Evolutionary conservation across 192 early-diverging fungal species (phyloP), one percentile per base, ranked within the genome.

Genomic region (Backusella macrospora): DNA sequence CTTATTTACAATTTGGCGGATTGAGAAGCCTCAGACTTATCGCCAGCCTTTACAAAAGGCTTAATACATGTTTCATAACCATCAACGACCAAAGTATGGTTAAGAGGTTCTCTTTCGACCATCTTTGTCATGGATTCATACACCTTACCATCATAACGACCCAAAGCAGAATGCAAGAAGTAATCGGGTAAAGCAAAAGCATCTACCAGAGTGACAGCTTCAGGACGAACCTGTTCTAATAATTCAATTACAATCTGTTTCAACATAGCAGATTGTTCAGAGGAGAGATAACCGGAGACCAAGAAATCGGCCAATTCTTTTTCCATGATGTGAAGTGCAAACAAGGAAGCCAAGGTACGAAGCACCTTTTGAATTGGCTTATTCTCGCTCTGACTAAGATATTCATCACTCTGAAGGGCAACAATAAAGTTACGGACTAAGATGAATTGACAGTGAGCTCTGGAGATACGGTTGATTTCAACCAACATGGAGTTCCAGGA

Each of bases 141-240:
- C 21, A 93, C 90, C 69, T 89, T 86, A 62, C 93, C 94, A 71
- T 94, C 92, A 55, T 83, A 87, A 26, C 90, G 82, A 18, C 91
- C 95, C 44, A 96, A 78, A 10, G 93, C 90, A 48, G 90, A 92
- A 83, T 94, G 88, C 16, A 96, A 83, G 44, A 85, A 79, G 68
- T 91, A 90, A 49, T 96, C 95, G 0, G 92, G 86, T 37, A 93
- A 78, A 16, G 86, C 87, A 82, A 92, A 95, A 0, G 93, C 87
- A 48, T 96, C 95, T 18, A 93, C 93, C 13, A 96, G 84, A 0
- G 90, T 82, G 18, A 96, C 87, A 14, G 92, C 92, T 75, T 96
- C 87, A 63, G 86, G 88, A 13, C 94, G 85, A 13, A 96, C 80
- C 34, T 89, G 86, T 63, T 85, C 84, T 62, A 93, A 84, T 7